Conservation (phyloP, 306 rosid genomes). For the Inga oerstediana region DNA sequence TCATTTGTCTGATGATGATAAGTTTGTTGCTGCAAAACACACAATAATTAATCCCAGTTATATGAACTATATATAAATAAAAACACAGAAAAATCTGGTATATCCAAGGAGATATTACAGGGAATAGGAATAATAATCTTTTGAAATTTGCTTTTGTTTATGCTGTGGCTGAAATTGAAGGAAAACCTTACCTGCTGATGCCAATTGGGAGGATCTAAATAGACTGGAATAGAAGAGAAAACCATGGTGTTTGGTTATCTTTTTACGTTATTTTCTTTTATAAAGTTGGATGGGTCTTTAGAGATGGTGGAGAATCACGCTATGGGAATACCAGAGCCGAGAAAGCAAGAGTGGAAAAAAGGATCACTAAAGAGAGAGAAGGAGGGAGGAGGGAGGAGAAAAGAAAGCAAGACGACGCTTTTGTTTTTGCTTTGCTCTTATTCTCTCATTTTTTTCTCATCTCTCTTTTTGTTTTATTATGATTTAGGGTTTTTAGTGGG, state of each 20-base stretch:
- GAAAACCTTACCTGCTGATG: slow-evolving; percentile 68
- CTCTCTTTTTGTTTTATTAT: slow-evolving; percentile 74
- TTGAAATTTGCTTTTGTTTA: slow-evolving; percentile 20
- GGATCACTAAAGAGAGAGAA: slow-evolving; percentile 32
- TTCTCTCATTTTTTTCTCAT: slow-evolving; percentile 51
- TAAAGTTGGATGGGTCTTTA: slow-evolving; percentile 76
- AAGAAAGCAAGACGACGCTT: slow-evolving; percentile 47
- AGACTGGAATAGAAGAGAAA: slow-evolving; percentile 78
- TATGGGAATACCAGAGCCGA: slow-evolving; percentile 71
- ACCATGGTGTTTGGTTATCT: slow-evolving; percentile 57
- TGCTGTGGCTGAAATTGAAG: slow-evolving; percentile 31
- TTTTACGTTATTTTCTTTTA: slow-evolving; percentile 47
- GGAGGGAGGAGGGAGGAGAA: slow-evolving; percentile 20
- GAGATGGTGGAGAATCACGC: slow-evolving; percentile 81
- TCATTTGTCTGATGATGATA: slow-evolving; percentile 30
- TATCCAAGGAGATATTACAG: slow-evolving; percentile 51
- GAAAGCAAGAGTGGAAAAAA: slow-evolving; percentile 38
- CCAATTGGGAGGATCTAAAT: slow-evolving; percentile 86
- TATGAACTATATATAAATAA: slow-evolving; percentile 16
- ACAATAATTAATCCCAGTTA: background rate
- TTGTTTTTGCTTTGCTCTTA: slow-evolving; percentile 62
- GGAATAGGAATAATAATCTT: slow-evolving; percentile 63
- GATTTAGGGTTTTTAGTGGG: slow-evolving; percentile 71
- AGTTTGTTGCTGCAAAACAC: slow-evolving; percentile 49
- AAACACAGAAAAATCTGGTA: slow-evolving; percentile 46